Evolutionary conservation across 2,329 filamentous ascomycete genomes (phyloP), one percentile per base, ranked within the genome.

Genomic region (Neonectria hederae): DNA sequence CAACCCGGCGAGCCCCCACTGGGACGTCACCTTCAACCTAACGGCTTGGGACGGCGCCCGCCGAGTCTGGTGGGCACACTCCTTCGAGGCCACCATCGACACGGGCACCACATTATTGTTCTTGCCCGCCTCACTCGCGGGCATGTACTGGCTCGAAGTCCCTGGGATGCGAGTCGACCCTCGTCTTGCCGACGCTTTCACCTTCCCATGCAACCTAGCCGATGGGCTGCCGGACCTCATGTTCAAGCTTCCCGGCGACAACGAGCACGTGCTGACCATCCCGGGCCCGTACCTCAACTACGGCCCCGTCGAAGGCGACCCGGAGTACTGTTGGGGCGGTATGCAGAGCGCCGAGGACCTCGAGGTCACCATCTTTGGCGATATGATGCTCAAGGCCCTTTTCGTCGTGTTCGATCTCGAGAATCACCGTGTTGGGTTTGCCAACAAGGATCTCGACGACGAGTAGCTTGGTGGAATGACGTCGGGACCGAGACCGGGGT

Each of bases 361-460:
- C 54, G 73, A 75, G 2, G 83, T 90, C 67, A 87, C 84, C 60
- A 93, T 97, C 74, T 86, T 94, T 60, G 93, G 93, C 10, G 92
- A 94, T 65, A 83, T 92, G 60, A 92, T 94, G 81, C 84, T 96
- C 69, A 96, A 96, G 86, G 87, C 87, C 59, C 83, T 92, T 67
- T 94, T 91, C 75, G 88, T 90, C 30, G 87, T 93, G 52, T 93
- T 93, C 76, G 90, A 93, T 53, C 68, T 84, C 11, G 79, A 82
- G 53, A 75, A 70, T 14, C 73, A 76, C 14, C 74, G 69, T 17
- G 72, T 81, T 26, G 83, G 83, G 1, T 80, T 85, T 63, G 83
- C 82, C 52, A 78, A 78, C 65, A 85, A 85, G 76, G 61, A 71
- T 13, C 71, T 83, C 40, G 60, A 72, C 32, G 65, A 38, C 65